These are phyloP conservation scores for Metschnikowia aberdeeniae DNA, from an alignment of 805 yeast species.

Conservation along the genomic window DNA sequence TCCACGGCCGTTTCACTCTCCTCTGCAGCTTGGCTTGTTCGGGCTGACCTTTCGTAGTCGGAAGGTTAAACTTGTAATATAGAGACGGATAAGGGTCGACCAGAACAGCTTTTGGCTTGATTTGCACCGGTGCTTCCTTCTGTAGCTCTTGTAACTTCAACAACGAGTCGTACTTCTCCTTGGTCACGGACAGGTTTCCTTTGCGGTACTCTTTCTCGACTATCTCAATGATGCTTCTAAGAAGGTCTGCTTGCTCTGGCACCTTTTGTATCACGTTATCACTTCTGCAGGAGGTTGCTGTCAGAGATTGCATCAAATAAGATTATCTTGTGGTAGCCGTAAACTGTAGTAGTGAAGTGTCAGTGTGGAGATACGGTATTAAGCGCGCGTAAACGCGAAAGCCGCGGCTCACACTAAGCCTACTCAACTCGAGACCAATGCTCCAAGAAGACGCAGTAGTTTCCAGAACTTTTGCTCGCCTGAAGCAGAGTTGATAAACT, in stretches of 20 bases:
- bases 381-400: background rate
- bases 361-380: no score
- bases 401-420: background rate
- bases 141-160: constrained; percentile 23
- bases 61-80: constrained; percentile 28
- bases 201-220: constrained; percentile 35
- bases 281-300: background rate
- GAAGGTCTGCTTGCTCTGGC: constrained; percentile 3
- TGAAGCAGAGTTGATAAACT: constrained; percentile 8
- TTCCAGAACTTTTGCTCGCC: constrained; percentile 9
- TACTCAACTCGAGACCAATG: constrained; percentile 2
- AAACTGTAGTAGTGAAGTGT: no score
- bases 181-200: constrained; percentile 36
- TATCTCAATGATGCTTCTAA: constrained; percentile 15
- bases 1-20: constrained; percentile 15
- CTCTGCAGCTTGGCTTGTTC: background rate
- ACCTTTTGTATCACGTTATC: background rate
- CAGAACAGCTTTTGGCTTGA: constrained; percentile 22
- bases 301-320: background rate
- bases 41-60: constrained; percentile 7
- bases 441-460: constrained; percentile 10
- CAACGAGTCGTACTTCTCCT: constrained; percentile 33
- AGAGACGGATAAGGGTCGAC: constrained; percentile 27
- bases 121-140: background rate
- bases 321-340: no score